Conservation (phyloP, 495 filamentous ascomycete genomes). For the Poronia punctata region DNA sequence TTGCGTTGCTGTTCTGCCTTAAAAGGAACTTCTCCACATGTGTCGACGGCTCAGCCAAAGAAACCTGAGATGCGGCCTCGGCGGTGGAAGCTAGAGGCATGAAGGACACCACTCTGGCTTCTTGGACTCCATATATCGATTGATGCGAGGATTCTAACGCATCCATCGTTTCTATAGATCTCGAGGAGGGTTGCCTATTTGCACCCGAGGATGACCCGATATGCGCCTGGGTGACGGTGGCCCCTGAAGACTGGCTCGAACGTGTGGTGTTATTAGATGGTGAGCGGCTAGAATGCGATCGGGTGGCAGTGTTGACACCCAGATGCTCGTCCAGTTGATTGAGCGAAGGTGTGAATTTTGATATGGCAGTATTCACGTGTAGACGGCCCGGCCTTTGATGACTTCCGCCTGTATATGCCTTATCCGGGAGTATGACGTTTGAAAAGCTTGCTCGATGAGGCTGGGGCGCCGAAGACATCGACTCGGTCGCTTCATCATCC, state of each 20-base stretch:
- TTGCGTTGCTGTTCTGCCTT: constrained; percentile 13
- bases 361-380: neutral
- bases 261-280: constrained; percentile 14
- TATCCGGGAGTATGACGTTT: constrained; percentile 7
- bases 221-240: constrained; percentile 16
- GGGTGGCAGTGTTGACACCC: constrained; percentile 16
- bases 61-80: constrained; percentile 13
- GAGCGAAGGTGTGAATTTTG: constrained; percentile 9
- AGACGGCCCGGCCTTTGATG: constrained; percentile 13
- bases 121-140: constrained; percentile 15
- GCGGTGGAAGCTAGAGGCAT: constrained; percentile 16
- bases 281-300: constrained; percentile 12
- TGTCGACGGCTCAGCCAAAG: constrained; percentile 7
- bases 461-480: constrained; percentile 14
- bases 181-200: constrained; percentile 15
- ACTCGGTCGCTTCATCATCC: constrained; percentile 29
- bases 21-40: constrained; percentile 9
- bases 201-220: constrained; percentile 10
- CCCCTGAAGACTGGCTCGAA: constrained; percentile 20
- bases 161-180: constrained; percentile 13
- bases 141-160: constrained; percentile 13
- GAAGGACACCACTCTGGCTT: constrained; percentile 16
- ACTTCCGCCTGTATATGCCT: constrained; percentile 5
- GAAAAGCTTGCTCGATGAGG: constrained; percentile 16
- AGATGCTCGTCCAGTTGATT: constrained; percentile 27